A percentile compares a stretch with the other conserved stretches of the same genome.
Conservation (phyloP, 169 alveolate species). For the Plasmodium gaboni region DNA sequence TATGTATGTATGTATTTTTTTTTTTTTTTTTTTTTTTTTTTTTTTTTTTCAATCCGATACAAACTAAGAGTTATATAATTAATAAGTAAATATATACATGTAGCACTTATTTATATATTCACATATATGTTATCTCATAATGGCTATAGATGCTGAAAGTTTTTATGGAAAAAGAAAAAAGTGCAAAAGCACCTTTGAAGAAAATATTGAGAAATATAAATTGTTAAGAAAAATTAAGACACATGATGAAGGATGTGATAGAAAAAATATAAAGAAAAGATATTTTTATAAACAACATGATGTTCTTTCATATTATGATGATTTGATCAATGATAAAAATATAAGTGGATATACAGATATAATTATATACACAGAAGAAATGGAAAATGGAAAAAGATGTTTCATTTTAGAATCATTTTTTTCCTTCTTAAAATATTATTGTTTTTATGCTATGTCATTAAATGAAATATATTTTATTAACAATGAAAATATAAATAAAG, state of each 20-base stretch:
- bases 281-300: constrained; percentile 67
- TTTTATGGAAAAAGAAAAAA: constrained; percentile 71
- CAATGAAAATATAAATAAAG: neutral
- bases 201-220: constrained; percentile 45
- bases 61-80: too few relatives aligned
- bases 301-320: constrained; percentile 47
- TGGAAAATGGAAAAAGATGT: constrained; percentile 71
- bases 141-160: constrained; percentile 48
- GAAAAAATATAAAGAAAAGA: constrained; percentile 20
- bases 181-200: constrained; percentile 12
- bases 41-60: too few relatives aligned
- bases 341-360: constrained; percentile 7
- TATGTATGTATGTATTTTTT: neutral
- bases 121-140: neutral
- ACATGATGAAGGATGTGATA: neutral
- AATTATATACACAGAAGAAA: constrained; percentile 69
- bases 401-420: constrained; percentile 45
- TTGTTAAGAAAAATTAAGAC: constrained; percentile 32
- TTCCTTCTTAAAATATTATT: constrained; percentile 46
- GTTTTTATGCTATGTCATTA: constrained; percentile 54
- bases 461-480: constrained; percentile 30
- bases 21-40: too few relatives aligned
- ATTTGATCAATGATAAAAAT: neutral
- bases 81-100: too few relatives aligned
- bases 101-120: too few relatives aligned